Conservation (phyloP, 2,329 filamentous ascomycete species). For the Fusarium duplospermum region DNA sequence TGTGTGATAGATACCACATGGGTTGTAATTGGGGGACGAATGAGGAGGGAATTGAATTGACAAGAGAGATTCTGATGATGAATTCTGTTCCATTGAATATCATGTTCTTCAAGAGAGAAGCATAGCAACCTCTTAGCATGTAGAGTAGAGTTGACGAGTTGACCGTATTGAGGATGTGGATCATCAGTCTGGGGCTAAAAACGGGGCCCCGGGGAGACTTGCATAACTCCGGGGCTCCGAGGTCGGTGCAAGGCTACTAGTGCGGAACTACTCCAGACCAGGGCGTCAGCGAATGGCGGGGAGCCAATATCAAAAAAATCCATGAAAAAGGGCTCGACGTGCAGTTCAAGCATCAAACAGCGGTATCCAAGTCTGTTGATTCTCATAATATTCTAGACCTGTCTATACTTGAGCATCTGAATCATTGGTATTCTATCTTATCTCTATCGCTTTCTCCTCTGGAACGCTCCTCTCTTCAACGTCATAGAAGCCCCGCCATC, state of each 20-base stretch:
- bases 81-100: neutral
- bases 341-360: conserved; percentile 19
- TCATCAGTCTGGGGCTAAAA: neutral
- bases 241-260: conserved; percentile 25
- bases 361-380: conserved; percentile 4
- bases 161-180: neutral
- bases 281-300: conserved; percentile 28
- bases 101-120: neutral
- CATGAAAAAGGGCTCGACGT: neutral
- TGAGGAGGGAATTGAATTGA: conserved; percentile 22
- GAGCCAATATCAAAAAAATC: conserved; percentile 27
- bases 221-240: conserved; percentile 24
- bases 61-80: conserved; percentile 10
- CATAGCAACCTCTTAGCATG: neutral
- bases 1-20: conserved; percentile 44
- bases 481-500: neutral
- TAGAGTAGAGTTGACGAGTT: neutral
- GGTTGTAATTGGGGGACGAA: conserved; percentile 30
- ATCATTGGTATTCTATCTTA: neutral
- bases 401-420: neutral
- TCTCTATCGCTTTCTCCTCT: neutral
- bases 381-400: neutral
- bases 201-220: conserved; percentile 7
- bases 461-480: neutral
- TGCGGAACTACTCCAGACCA: conserved; percentile 12